Evolutionary conservation across 176 grass and related monocot genomes (phyloP), one percentile per base, ranked within the genome.

Genomic region (Olyra latifolia): DNA sequence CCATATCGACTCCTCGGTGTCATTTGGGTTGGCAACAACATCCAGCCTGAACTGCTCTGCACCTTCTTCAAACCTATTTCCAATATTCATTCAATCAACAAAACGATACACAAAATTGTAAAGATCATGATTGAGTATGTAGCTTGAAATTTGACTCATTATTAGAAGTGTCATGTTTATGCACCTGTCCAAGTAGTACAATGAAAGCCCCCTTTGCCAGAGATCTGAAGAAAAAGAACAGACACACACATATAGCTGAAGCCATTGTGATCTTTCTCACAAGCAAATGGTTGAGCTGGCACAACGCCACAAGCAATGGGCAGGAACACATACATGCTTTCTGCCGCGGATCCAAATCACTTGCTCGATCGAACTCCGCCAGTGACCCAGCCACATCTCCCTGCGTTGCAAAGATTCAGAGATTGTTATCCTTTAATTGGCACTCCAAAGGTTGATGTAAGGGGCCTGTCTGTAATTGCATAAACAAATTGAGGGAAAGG

Each of bases 31-130:
- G 10, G 85, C 77, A 47, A 88, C 88, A 77, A 94, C 92, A 15
- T 98, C 95, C 49, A 98, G 53, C 77, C 95, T 87, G 75, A 94
- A 94, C 76, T 98, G 95, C 76, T 90, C 92, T 17, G 95, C 95
- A 10, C 85, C 95, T 28, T 98, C 95, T 69, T 91, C 49, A 27
- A 97, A 94, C 81, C 94, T 98, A 62, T 47, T 55, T 12, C 35
- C 29, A 11, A 6, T 47, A 12, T 78, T 27, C 16, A 12, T 78
- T 27, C 12, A 8, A 76, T 4, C 7, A 54, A 43, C 44, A 13
- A 61, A 19, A 11, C 22, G 8, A 32, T 6, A 9, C 16, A 43
- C 41, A 20, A 12, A 7, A 43, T 14, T 14, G 50, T 1, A 22
- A 22, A 23, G 1, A n/a, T 9, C 9, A 1, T 12, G 32, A 11